Conservation (phyloP, 1,284 basidiomycete genomes). For the Ceratobasidium sp. region DNA sequence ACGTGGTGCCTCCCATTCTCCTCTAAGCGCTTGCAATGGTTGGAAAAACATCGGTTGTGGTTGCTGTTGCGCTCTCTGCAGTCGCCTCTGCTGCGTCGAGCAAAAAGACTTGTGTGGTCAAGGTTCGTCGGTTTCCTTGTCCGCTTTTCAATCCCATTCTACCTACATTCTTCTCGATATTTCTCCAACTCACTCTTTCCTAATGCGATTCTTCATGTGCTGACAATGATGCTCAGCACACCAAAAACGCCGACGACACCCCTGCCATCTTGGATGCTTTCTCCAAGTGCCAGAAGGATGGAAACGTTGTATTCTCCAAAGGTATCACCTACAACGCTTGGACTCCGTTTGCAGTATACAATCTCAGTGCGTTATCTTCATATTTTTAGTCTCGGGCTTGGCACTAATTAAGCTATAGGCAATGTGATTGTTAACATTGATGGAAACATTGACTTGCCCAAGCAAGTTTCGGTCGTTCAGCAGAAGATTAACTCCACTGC, state of each 20-base stretch:
- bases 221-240: no score
- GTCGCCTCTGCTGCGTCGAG: conserved; percentile 10
- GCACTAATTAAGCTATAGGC: conserved; percentile 43
- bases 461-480: conserved; percentile 54
- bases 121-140: not conserved
- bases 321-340: conserved; percentile 53
- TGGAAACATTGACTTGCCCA: conserved; percentile 57
- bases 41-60: conserved; percentile 24
- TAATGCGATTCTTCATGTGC: not conserved
- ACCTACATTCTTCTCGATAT: not conserved
- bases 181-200: not conserved
- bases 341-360: conserved; percentile 50
- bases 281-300: conserved; percentile 51
- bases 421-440: conserved; percentile 56
- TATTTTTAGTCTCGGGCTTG: not conserved
- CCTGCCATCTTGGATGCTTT: conserved; percentile 52
- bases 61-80: conserved; percentile 31
- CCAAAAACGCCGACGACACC: conserved; percentile 51
- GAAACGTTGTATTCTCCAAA: conserved; percentile 52
- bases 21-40: conserved; percentile 8
- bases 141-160: not conserved
- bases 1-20: conserved; percentile 2
- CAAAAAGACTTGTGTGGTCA: conserved; percentile 32
- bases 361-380: conserved; percentile 48
- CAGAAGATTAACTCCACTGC: conserved; percentile 35